These are phyloP conservation scores for Teratosphaeria viscida DNA, from an alignment of 2,329 filamentous ascomycete species.

Conservation along the genomic window DNA sequence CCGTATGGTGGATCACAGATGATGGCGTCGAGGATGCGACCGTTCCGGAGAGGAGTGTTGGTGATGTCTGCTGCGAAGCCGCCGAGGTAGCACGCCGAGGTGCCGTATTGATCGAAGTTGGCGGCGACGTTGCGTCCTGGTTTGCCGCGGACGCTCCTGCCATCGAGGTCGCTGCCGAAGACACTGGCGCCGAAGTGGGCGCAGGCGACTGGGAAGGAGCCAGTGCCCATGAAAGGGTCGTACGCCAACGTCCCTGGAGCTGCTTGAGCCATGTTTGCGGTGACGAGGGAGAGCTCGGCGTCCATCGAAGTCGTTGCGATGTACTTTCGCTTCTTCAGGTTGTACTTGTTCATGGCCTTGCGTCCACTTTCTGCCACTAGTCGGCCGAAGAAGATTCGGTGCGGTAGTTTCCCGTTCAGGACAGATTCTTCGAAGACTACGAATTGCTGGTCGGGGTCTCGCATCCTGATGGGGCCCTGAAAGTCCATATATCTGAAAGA, in stretches of 20 bases:
- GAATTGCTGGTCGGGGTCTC: constrained; percentile 62
- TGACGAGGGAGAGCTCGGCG: constrained; percentile 80
- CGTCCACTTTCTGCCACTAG: constrained; percentile 57
- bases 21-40: constrained; percentile 65
- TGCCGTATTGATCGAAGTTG: constrained; percentile 78
- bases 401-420: constrained; percentile 30
- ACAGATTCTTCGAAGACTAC: constrained; percentile 75
- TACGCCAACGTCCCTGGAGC: constrained; percentile 78
- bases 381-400: constrained; percentile 57
- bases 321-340: constrained; percentile 86
- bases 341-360: constrained; percentile 60
- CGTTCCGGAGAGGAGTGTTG: constrained; percentile 57
- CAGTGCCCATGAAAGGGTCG: constrained; percentile 92
- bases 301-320: constrained; percentile 98
- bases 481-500: constrained; percentile 71
- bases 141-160: constrained; percentile 71
- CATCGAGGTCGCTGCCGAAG: constrained; percentile 88
- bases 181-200: constrained; percentile 79
- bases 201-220: constrained; percentile 81
- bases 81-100: constrained; percentile 58
- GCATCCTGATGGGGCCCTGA: constrained; percentile 67
- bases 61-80: constrained; percentile 80
- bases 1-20: constrained; percentile 95
- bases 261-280: constrained; percentile 80
- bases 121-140: constrained; percentile 42